Base-by-base conservation (phyloP, 2,329 filamentous ascomycete species). In the Fusarium multiceps region DNA sequence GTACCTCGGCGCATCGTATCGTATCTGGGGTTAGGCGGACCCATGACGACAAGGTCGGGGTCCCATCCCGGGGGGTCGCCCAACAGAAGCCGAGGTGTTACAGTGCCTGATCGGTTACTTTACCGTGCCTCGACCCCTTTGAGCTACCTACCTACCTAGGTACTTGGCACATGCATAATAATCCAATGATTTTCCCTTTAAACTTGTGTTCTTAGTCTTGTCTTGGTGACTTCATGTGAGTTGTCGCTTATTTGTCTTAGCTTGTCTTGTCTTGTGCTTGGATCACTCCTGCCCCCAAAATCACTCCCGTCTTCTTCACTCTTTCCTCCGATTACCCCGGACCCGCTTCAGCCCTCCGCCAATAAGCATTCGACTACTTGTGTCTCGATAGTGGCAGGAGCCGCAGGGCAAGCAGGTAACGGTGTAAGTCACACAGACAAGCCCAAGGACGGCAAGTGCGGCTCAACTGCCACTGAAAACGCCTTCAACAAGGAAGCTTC, bases 41-140 rank as follows among this genome's bases (percentile, higher is more conserved):
- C 59, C 72, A 75, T 75, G 69, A 70, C 61, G 72, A 69, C 43
- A 59, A 50, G 63, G 58, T 40, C 30, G 21, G 54, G 30, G 54
- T 37, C 54, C 41, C 18, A 11, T 53, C 59, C 61, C 34, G 34
- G 34, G 54, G 46, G 63, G 28, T 69, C 54, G 51, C 56, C 40
- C 40, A 70, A 59, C 50, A 46, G 59, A 64, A 66, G 71, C 73
- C 73, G 73, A 75, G 73, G 73, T 66, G 61, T 68, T 59, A 42
- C 43, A 53, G 45, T 53, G 56, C 45, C 48, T 64, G 46, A 30
- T 62, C 59, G 50, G 60, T 7, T 34, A 45, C 37, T n/a, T 48
- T 43, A 32, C 49, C 59, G 9, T 32, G 34, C 42, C 30, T 14
- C 41, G 20, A 37, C 34, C 45, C 23, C 14, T 30, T 30, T 20